These are phyloP conservation scores for Gnaphalium uliginosum DNA, from an alignment of 129 eudicot species.

Conservation along the genomic window DNA sequence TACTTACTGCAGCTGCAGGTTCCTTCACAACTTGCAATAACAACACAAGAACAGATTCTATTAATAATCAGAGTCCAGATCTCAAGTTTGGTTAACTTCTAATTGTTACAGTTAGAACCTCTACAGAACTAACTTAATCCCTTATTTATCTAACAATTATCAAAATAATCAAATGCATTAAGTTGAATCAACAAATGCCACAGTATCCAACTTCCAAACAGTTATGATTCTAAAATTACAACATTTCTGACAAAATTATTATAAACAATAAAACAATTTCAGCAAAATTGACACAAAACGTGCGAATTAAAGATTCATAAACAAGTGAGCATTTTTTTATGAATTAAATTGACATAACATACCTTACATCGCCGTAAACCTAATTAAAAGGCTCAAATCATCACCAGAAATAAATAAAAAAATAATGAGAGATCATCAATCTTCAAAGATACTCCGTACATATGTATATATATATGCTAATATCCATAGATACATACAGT, in stretches of 20 bases:
- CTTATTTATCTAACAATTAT: not conserved
- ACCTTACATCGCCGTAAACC: conserved; percentile 28
- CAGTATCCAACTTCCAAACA: not conserved
- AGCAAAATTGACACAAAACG: conserved; percentile 12
- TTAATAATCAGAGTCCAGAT: not conserved
- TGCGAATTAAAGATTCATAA: not conserved
- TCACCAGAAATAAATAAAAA: not conserved
- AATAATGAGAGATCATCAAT: not conserved
- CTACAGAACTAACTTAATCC: not conserved
- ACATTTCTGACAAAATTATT: not conserved
- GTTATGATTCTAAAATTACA: not conserved
- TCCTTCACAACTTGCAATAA: not conserved
- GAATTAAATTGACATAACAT: conserved; percentile 1
- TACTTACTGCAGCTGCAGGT: not conserved
- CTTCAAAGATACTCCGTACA: not conserved
- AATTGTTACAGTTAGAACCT: not conserved
- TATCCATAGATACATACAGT: not conserved
- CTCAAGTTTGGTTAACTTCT: not conserved
- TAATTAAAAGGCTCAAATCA: conserved; percentile 6
- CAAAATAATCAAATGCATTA: not conserved
- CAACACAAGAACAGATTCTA: not conserved
- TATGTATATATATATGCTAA: not conserved
- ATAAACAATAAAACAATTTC: conserved; percentile 9
- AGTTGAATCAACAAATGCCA: not conserved
- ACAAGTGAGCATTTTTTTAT: not conserved